These are phyloP conservation scores for Eremothecium cymbalariae DNA, from an alignment of 1,139 yeast genomes.

Conservation along the genomic window DNA sequence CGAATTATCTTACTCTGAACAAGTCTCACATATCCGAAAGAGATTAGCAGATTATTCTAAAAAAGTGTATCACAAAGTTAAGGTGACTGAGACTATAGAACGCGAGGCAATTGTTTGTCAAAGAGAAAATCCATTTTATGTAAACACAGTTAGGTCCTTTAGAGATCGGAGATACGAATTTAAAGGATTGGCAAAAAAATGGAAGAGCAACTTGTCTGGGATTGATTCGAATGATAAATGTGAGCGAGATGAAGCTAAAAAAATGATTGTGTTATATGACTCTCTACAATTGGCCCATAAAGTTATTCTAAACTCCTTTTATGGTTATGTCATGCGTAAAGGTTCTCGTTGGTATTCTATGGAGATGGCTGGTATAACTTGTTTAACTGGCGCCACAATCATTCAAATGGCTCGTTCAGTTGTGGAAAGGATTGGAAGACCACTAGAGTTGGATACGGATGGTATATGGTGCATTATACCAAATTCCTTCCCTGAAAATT, in stretches of 20 bases:
- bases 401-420: constrained; percentile 92
- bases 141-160: constrained; percentile 86
- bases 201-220: constrained; percentile 74
- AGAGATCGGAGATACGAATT: constrained; percentile 96
- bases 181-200: constrained; percentile 85
- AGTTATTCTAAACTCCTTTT: constrained; percentile 91
- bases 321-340: constrained; percentile 97
- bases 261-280: constrained; percentile 90
- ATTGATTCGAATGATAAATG: constrained; percentile 48
- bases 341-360: constrained; percentile 99
- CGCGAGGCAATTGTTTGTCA: constrained; percentile 95
- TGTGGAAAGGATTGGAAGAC: constrained; percentile 93
- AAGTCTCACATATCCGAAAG: constrained; percentile 66
- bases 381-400: constrained; percentile 95
- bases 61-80: constrained; percentile 74
- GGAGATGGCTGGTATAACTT: constrained; percentile 99
- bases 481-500: constrained; percentile 85
- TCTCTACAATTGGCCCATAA: constrained; percentile 95
- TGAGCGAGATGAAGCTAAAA: constrained; percentile 72
- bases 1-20: constrained; percentile 69
- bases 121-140: constrained; percentile 95
- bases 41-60: constrained; percentile 79
- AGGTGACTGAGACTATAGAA: constrained; percentile 74
- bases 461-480: constrained; percentile 99
- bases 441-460: constrained; percentile 94